Evolutionary conservation across 768 basidiomycete genomes (phyloP).

Genomic region (Mycena filopes): DNA sequence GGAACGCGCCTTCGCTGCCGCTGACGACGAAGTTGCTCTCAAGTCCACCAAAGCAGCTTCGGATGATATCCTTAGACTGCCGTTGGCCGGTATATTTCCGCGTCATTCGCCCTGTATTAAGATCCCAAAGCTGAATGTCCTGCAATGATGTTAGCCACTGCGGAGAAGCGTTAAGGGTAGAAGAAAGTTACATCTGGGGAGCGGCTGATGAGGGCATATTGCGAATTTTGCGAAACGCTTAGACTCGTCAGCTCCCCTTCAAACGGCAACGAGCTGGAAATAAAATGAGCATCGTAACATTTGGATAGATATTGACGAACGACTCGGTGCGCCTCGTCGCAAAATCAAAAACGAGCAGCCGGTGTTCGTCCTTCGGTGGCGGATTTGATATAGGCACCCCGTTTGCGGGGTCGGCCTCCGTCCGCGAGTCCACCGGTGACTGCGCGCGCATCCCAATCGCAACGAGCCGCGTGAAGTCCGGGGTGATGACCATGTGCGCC

Average conservation of each 20-base stretch:
- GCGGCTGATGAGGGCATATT: slow-evolving; percentile 87
- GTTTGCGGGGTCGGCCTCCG: slow-evolving; percentile 46
- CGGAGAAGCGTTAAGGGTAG: slow-evolving; percentile 23
- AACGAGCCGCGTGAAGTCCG: slow-evolving; percentile 85
- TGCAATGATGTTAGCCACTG: slow-evolving; percentile 46
- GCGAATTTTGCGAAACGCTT: slow-evolving; percentile 86
- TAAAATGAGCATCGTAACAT: no score
- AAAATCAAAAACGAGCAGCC: slow-evolving; percentile 83
- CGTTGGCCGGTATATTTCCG: slow-evolving; percentile 89
- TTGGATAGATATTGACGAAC: no score
- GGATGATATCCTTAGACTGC: slow-evolving; percentile 86
- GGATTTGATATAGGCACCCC: slow-evolving; percentile 44
- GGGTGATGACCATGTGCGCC: slow-evolving; percentile 87
- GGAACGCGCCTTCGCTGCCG: slow-evolving; percentile 88
- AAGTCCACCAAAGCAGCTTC: slow-evolving; percentile 93
- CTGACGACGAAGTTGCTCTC: slow-evolving; percentile 91
- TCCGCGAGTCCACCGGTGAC: slow-evolving; percentile 37
- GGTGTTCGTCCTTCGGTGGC: slow-evolving; percentile 57
- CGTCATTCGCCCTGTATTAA: slow-evolving; percentile 72
- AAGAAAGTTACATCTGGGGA: slow-evolving; percentile 77
- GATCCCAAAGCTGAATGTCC: slow-evolving; percentile 93
- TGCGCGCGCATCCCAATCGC: slow-evolving; percentile 76
- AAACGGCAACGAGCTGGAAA: slow-evolving; percentile 66
- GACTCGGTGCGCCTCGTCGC: slow-evolving; percentile 71
- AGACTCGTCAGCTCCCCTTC: slow-evolving; percentile 91